Base-by-base conservation (phyloP, 2,329 filamentous ascomycete genomes). In the Neonectria ditissima region DNA sequence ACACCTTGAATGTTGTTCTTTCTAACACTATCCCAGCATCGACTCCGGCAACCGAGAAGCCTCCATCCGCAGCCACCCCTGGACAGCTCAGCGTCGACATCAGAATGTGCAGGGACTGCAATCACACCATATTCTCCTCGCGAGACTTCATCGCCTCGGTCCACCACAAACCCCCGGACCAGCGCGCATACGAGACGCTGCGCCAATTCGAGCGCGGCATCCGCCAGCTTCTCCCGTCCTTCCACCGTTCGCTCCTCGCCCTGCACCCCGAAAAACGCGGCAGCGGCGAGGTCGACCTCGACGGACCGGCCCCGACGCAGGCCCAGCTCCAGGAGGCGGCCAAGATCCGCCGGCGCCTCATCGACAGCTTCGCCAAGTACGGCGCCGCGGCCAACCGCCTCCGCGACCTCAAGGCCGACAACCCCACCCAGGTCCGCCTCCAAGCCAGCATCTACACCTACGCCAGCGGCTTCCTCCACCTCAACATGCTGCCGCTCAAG, bases 51-150 rank as follows among this genome's bases (percentile, higher is more conserved):
- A 87, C 70, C 66, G 83, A 75, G 72, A 86, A 86, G 66, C 72
- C 74, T 5, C 67, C 73, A 2, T 34, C 73, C 0, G 65, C 73
- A 8, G 69, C 69, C 24, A 71, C 53, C 55, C 73, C 66, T 7
- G 80, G 80, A 14, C 86, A 90, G 65, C 77, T 97, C 44, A 89
- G 87, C 57, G 80, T 98, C 45, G 93, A 97, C 74, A 83, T 99
- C 16, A 89, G 96, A 44, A 95, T 99, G 87, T 99, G 96, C 79
- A 92, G 91, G 73, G 93, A 97, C 60, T 99, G 96, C 81, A 93
- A 84, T 58, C 78, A 80, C 63, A 87, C 82, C 37, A 81, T 88
- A 50, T 88, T 89, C 70, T 81, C 83, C 54, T 90, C 91, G 71
- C 87, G 90, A 39, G 94, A 97, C 75, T 97, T 97, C 74, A 83